Evolutionary conservation across 1,139 yeast species (phyloP), one percentile per base, ranked within the genome.

Genomic region (Magnusiomyces clavatus): DNA sequence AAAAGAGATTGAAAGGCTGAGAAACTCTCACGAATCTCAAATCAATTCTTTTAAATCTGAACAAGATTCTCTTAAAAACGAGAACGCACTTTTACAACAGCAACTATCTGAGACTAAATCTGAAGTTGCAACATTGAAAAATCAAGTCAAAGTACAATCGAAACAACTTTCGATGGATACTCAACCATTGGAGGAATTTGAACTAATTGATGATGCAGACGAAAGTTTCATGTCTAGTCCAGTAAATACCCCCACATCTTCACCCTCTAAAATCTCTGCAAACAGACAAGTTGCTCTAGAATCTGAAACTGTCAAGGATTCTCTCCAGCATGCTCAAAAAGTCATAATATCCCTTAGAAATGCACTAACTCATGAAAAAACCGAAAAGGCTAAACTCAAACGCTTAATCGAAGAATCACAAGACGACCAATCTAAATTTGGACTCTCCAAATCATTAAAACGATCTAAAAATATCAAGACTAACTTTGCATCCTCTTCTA

Each of bases 301-400:
- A 63, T 70, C 78, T 6, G 90, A 86, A 61, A 82, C 90, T 0
- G 70, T 85, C 58, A 75, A 77, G 58, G 77, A 86, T 0, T 82
- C 86, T 13, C 72, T 87, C 59, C 74, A 74, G 31, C 86, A 79
- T 65, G 85, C 92, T 3, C 82, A 83, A 60, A 74, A 77, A 56
- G 59, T 62, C 54, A 60, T 68, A 46, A 55, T 60, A 24, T 61
- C 57, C n/a, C 55, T 65, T 44, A 60, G 66, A 29, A 60, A 56
- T 42, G 58, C 64, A 13, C 53, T 67, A 11, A 60, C 62, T 36
- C 62, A 63, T 48, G 74, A 70, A 47, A 64, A 68, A 43, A 48
- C 61, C n/a, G 73, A 69, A 50, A 68, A 69, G 56, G 46, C 61
- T 6, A 71, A 67, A 43, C 57, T 70, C 35, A 63, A 63, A 47